These are phyloP conservation scores for Yarrowia sp. DNA, from an alignment of 805 yeast species.

Conservation along the genomic window DNA sequence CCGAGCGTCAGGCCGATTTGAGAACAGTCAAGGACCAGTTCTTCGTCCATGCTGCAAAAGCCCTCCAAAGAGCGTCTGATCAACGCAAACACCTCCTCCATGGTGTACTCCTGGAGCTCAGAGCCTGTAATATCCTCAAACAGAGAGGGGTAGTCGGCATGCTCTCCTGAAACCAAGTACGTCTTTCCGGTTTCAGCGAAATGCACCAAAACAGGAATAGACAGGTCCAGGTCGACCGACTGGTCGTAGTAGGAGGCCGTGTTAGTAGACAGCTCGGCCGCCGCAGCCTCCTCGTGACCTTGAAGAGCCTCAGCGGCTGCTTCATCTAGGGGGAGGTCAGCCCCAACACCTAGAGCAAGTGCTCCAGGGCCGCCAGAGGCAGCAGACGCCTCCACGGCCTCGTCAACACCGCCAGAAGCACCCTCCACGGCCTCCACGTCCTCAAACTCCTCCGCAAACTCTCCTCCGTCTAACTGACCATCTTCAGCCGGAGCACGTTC, in stretches of 20 bases:
- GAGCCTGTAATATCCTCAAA: not conserved
- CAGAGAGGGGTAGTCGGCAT: not conserved
- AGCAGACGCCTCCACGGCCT: not conserved
- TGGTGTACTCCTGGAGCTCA: conserved; percentile 5
- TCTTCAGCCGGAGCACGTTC: conserved; percentile 12
- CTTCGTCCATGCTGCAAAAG: conserved; percentile 29
- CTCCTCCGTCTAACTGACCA: conserved; percentile 8
- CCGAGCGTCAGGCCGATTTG: conserved; percentile 33
- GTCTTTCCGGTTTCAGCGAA: conserved; percentile 11
- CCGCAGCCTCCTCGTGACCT: conserved; percentile 11
- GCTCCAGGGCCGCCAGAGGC: conserved; percentile 1
- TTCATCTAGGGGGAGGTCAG: conserved; percentile 1
- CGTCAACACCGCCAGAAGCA: not conserved
- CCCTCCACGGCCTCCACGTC: conserved; percentile 6
- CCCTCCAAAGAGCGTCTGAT: conserved; percentile 23
- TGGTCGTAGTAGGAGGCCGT: conserved; percentile 4
- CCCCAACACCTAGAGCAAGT: not conserved
- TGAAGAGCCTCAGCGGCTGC: conserved; percentile 7
- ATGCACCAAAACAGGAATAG: not conserved
- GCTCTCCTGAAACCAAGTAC: not conserved
- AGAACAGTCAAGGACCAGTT: conserved; percentile 31
- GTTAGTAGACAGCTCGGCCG: not conserved
- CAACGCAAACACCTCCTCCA: conserved; percentile 32
- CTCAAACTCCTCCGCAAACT: not conserved
- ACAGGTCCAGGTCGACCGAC: conserved; percentile 1